Evolutionary conservation across 495 filamentous ascomycete genomes (phyloP).

Genomic region (Aspergillus nidulans): DNA sequence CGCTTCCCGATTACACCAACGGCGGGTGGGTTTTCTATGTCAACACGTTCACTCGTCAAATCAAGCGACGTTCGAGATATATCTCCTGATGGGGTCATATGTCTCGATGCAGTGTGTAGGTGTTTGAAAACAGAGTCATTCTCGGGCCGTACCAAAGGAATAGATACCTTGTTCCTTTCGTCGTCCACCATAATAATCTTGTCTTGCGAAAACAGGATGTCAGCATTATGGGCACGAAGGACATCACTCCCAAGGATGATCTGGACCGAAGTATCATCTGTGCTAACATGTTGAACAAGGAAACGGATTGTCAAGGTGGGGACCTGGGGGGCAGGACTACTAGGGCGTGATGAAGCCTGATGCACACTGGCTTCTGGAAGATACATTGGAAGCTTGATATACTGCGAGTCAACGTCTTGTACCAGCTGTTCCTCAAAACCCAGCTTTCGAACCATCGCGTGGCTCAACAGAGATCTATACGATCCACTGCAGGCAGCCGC

Average conservation of each 20-base stretch:
- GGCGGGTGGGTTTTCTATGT: conserved; percentile 17
- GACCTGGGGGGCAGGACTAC: conserved; percentile 71
- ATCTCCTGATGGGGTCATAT: conserved; percentile 14
- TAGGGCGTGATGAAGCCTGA: conserved; percentile 65
- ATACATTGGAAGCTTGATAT: conserved; percentile 75
- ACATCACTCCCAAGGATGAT: conserved; percentile 86
- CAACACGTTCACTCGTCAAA: conserved; percentile 3
- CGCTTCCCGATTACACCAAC: conserved; percentile 31
- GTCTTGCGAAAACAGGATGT: conserved; percentile 89
- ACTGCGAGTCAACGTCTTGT: conserved; percentile 57
- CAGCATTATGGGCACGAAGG: conserved; percentile 80
- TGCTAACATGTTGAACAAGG: conserved; percentile 56
- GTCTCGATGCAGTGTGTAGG: conserved; percentile 55
- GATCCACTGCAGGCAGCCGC: conserved; percentile 91
- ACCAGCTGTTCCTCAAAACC: conserved; percentile 64
- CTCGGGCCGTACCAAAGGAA: conserved; percentile 92
- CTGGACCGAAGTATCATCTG: conserved; percentile 56
- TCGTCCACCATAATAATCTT: conserved; percentile 81
- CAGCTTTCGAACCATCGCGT: conserved; percentile 65
- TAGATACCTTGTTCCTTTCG: conserved; percentile 80
- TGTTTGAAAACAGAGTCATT: conserved; percentile 74
- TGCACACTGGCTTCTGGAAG: conserved; percentile 85
- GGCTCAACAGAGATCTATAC: conserved; percentile 73
- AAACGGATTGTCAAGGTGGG: conserved; percentile 77
- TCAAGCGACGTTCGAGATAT: not conserved